These are phyloP conservation scores for Fusarium torulosum DNA, from an alignment of 2,329 filamentous ascomycete genomes.

Conservation along the genomic window DNA sequence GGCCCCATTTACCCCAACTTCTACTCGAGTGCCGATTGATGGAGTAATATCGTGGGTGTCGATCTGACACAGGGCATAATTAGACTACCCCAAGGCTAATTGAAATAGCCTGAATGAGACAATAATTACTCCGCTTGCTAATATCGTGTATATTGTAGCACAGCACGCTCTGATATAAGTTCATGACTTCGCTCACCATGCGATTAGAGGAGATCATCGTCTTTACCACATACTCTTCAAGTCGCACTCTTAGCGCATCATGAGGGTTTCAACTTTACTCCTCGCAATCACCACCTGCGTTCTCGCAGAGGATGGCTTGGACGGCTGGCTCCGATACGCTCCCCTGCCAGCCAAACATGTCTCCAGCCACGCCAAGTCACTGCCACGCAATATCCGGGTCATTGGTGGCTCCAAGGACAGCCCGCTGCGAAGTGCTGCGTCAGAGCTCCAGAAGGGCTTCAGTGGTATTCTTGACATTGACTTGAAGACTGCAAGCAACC, in stretches of 20 bases:
- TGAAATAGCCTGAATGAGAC: constrained; percentile 33
- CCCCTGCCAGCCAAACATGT: constrained; percentile 54
- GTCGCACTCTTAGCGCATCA: constrained; percentile 5
- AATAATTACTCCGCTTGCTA: constrained; percentile 16
- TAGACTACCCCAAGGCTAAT: constrained; percentile 17
- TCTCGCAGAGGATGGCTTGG: constrained; percentile 69
- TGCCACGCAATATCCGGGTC: constrained; percentile 64
- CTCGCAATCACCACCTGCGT: constrained; percentile 52
- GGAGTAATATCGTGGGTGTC: constrained; percentile 18
- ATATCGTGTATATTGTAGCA: constrained; percentile 6
- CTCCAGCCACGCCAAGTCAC: constrained; percentile 51
- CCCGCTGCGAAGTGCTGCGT: constrained; percentile 70
- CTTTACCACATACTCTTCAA: background rate
- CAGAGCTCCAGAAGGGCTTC: constrained; percentile 70
- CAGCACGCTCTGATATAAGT: constrained; percentile 12
- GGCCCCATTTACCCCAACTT: constrained; percentile 23
- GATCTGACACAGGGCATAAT: constrained; percentile 15
- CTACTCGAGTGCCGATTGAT: constrained; percentile 25
- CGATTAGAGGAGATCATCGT: no score
- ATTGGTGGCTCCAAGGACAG: constrained; percentile 66
- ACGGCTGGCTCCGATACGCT: constrained; percentile 75
- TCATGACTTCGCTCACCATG: background rate
- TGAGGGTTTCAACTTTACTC: constrained; percentile 29
- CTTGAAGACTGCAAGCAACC: constrained; percentile 51
- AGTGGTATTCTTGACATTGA: constrained; percentile 67